Percentiles rank a stretch among this genome's conserved stretches.
Evolutionary conservation across 2,329 filamentous ascomycete genomes (phyloP).

Genomic region (Xylariales sp.): DNA sequence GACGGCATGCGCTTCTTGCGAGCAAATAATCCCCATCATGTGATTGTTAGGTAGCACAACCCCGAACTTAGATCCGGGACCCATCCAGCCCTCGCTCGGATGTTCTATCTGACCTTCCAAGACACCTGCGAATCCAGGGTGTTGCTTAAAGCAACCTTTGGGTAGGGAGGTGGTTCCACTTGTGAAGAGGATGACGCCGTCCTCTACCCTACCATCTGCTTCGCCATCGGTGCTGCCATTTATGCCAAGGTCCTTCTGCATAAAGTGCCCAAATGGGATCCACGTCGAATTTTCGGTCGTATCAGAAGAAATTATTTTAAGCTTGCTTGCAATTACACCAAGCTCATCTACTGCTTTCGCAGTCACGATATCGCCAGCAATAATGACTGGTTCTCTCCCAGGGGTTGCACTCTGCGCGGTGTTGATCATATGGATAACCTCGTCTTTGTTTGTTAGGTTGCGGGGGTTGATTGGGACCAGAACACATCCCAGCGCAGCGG

Average conservation of each 20-base stretch:
- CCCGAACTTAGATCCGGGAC: background rate
- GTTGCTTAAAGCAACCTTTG: constrained; percentile 2
- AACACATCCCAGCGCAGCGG: background rate
- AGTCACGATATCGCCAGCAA: background rate
- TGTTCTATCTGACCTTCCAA: background rate
- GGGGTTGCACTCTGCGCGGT: background rate
- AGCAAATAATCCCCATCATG: constrained; percentile 3
- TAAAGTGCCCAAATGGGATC: constrained; percentile 3
- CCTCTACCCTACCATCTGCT: background rate
- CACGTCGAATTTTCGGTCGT: background rate
- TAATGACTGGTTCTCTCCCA: background rate
- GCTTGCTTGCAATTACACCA: background rate
- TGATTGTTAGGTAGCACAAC: constrained; percentile 4
- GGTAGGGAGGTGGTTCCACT: constrained; percentile 4
- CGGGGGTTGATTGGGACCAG: constrained; percentile 4
- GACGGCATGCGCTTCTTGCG: background rate
- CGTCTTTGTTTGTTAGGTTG: constrained; percentile 3
- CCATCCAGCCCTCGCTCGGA: background rate
- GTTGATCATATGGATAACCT: constrained; percentile 5
- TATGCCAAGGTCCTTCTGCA: too few relatives aligned
- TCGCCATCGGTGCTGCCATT: too few relatives aligned
- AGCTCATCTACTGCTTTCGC: constrained; percentile 1
- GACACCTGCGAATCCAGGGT: background rate
- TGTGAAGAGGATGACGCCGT: constrained; percentile 2
- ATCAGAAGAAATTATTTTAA: background rate